Evolutionary conservation across 805 yeast genomes (phyloP).

Genomic region (Wickerhamomyces kurtzmanii): DNA sequence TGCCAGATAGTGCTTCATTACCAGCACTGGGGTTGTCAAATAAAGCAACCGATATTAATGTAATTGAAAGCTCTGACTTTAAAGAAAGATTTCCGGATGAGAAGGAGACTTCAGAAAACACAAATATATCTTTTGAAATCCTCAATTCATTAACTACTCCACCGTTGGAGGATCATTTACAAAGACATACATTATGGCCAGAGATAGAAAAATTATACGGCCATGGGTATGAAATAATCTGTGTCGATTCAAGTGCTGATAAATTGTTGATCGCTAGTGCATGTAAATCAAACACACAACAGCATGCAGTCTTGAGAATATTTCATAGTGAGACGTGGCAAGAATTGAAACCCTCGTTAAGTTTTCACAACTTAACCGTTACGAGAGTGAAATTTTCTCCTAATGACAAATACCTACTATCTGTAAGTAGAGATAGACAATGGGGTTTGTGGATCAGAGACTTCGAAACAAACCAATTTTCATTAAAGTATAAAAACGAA

Average conservation of each 20-base stretch:
- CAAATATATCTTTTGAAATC: slow-evolving; percentile 34
- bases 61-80: slow-evolving; percentile 24
- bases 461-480: slow-evolving; percentile 26
- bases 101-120: slow-evolving; percentile 22
- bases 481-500: slow-evolving; percentile 29
- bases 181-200: slow-evolving; percentile 89
- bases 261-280: slow-evolving; percentile 69
- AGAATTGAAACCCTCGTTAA: slow-evolving; percentile 45
- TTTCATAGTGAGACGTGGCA: slow-evolving; percentile 56
- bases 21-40: slow-evolving; percentile 93
- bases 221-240: slow-evolving; percentile 89
- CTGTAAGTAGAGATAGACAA: slow-evolving; percentile 86
- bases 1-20: slow-evolving; percentile 80
- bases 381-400: slow-evolving; percentile 75
- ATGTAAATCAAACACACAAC: slow-evolving; percentile 77
- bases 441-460: slow-evolving; percentile 62
- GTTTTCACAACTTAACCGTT: slow-evolving; percentile 76
- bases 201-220: slow-evolving; percentile 93
- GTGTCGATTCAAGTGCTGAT: slow-evolving; percentile 63
- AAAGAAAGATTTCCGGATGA: slow-evolving; percentile 15
- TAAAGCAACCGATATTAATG: slow-evolving; percentile 57
- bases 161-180: slow-evolving; percentile 86
- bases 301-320: slow-evolving; percentile 79
- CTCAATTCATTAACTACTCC: slow-evolving; percentile 40
- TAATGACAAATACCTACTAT: slow-evolving; percentile 50